Conservation (phyloP, 306 rosid species). For the Chamaecrista fasciculata region DNA sequence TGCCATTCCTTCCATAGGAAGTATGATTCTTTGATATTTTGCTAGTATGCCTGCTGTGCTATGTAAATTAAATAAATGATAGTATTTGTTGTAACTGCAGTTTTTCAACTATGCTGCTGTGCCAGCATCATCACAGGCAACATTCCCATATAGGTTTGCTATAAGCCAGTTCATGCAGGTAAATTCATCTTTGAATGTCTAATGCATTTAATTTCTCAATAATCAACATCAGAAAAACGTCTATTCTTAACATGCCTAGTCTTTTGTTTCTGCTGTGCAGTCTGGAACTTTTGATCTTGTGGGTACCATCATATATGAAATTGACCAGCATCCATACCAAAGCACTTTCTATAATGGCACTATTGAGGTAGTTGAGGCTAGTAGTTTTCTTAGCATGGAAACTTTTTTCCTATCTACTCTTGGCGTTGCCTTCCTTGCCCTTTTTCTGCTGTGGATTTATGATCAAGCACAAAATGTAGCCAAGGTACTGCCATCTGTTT, state of each 20-base stretch:
- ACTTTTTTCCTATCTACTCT: slow-evolving; percentile 83
- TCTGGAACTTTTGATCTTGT: slow-evolving; percentile 92
- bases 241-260: background rate
- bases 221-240: slow-evolving; percentile 7
- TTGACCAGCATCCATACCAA: slow-evolving; percentile 73
- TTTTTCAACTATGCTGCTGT: slow-evolving; percentile 69
- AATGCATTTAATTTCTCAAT: background rate
- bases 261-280: slow-evolving; percentile 45
- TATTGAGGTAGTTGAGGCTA: slow-evolving; percentile 77
- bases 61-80: slow-evolving; percentile 7
- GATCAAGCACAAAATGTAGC: slow-evolving; percentile 82
- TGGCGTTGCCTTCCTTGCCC: slow-evolving; percentile 70
- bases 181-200: slow-evolving; percentile 9
- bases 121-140: slow-evolving; percentile 76
- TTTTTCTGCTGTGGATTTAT: slow-evolving; percentile 70
- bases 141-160: slow-evolving; percentile 80
- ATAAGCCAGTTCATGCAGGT: slow-evolving; percentile 97
- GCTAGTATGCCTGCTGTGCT: background rate
- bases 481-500: slow-evolving; percentile 50
- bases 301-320: slow-evolving; percentile 73
- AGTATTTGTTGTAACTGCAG: slow-evolving; percentile 41
- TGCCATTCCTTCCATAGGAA: slow-evolving; percentile 4
- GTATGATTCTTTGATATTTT: background rate
- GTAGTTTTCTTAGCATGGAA: slow-evolving; percentile 67
- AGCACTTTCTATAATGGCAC: slow-evolving; percentile 86